phyloP scores from a whole-genome alignment of 495 filamentous ascomycete genomes.

The Penicillium argentinense region DNA sequence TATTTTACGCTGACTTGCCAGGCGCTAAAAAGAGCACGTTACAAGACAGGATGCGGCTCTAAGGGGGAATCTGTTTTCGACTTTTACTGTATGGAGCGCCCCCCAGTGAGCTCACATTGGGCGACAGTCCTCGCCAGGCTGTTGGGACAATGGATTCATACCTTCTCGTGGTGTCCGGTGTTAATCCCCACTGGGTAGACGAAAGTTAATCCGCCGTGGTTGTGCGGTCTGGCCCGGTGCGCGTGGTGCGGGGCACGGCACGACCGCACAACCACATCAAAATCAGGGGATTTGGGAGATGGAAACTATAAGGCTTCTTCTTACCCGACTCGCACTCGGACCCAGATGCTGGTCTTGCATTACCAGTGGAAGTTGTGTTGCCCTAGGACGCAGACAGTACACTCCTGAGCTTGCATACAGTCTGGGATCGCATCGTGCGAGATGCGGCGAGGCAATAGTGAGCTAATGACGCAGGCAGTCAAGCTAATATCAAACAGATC shows the following conservation, averaged over 20 bases:
- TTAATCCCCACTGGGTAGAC: slow-evolving; percentile 12
- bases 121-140: slow-evolving; percentile 6
- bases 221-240: slow-evolving; percentile 9
- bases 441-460: slow-evolving; percentile 18
- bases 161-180: slow-evolving; percentile 16
- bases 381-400: slow-evolving; percentile 20
- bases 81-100: too few relatives aligned
- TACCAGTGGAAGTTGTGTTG: slow-evolving; percentile 17
- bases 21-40: too few relatives aligned
- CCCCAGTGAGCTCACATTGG: slow-evolving; percentile 7
- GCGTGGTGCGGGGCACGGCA: too few relatives aligned
- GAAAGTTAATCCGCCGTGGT: slow-evolving; percentile 16
- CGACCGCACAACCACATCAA: slow-evolving; percentile 12
- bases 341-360: slow-evolving; percentile 14
- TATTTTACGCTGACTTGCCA: too few relatives aligned
- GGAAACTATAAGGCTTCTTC: slow-evolving; percentile 13
- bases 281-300: slow-evolving; percentile 12
- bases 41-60: too few relatives aligned
- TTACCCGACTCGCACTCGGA: slow-evolving; percentile 16
- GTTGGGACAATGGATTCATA: slow-evolving; percentile 18
- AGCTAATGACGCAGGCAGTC: slow-evolving; percentile 16
- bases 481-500: slow-evolving; percentile 17
- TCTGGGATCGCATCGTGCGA: slow-evolving; percentile 21
- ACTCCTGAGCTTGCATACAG: slow-evolving; percentile 20
- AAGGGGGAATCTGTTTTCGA: too few relatives aligned